Conservation (phyloP, 352 stramenopile genomes). For the Globisporangium splendens region DNA sequence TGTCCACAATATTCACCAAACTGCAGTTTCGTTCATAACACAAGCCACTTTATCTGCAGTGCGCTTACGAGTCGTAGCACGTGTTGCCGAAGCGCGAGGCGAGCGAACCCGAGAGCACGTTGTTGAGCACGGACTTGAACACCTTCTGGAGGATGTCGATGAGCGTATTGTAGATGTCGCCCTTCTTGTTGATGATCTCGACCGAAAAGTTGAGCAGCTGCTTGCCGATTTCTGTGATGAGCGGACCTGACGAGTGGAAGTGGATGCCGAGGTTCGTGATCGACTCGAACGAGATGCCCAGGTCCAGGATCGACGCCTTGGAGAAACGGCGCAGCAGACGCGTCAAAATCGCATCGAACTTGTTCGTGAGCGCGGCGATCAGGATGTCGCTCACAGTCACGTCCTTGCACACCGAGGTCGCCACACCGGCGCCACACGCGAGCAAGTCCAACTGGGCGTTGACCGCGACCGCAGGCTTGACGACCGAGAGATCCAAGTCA, state of each 20-base stretch:
- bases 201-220: slow-evolving; percentile 8
- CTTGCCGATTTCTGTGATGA: slow-evolving; percentile 11
- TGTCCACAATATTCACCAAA: too few relatives aligned
- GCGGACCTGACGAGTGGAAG: slow-evolving; percentile 6
- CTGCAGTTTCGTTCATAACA: not conserved
- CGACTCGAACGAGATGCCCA: slow-evolving; percentile 12
- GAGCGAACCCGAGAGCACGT: not conserved
- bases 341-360: slow-evolving; percentile 5
- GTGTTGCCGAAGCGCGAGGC: slow-evolving; percentile 8
- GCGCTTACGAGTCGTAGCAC: slow-evolving; percentile 10
- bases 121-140: slow-evolving; percentile 12
- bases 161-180: slow-evolving; percentile 2
- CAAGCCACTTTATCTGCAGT: not conserved
- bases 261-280: slow-evolving; percentile 5
- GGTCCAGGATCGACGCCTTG: not conserved
- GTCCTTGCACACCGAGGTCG: slow-evolving; percentile 7
- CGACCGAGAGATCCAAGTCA: slow-evolving; percentile 4
- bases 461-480: slow-evolving; percentile 4
- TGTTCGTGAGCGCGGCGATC: slow-evolving; percentile 4
- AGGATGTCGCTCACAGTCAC: slow-evolving; percentile 11
- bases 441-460: slow-evolving; percentile 6
- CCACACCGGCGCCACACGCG: not conserved
- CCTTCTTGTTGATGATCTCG: slow-evolving; percentile 10
- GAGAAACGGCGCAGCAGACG: slow-evolving; percentile 10
- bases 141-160: slow-evolving; percentile 6